Conservation (phyloP, 1,284 basidiomycete species). For the Ceratobasidium sp. region DNA sequence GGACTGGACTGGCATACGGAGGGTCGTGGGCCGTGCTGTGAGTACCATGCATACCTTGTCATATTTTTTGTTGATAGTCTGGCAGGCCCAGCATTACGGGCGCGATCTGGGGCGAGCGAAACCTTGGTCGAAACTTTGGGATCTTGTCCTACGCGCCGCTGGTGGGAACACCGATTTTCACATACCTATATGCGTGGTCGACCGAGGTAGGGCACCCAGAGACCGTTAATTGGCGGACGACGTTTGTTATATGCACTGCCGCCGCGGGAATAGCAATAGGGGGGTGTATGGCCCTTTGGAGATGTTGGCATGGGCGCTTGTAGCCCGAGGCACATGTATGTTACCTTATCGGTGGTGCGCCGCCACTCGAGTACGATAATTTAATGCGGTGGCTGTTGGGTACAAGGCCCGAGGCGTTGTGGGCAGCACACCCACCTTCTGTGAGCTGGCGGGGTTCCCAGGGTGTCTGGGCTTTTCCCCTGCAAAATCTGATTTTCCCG, state of each 20-base stretch:
- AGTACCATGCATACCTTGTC: constrained; percentile 47
- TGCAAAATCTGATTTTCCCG: constrained; percentile 13
- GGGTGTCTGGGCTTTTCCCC: no score
- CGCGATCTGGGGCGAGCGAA: constrained; percentile 68
- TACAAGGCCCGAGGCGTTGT: no score
- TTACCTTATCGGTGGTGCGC: background rate
- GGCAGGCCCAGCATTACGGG: constrained; percentile 32
- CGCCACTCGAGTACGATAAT: no score
- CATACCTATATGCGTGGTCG: constrained; percentile 74
- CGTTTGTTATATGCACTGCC: constrained; percentile 62
- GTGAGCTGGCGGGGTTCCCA: no score
- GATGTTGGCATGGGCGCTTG: constrained; percentile 63
- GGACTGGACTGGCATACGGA: constrained; percentile 71
- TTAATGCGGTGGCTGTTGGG: no score
- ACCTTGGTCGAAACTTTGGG: constrained; percentile 76
- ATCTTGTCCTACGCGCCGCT: constrained; percentile 74
- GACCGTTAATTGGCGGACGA: constrained; percentile 60
- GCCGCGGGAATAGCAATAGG: constrained; percentile 56
- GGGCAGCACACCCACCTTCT: no score
- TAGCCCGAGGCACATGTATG: constrained; percentile 48
- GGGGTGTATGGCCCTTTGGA: constrained; percentile 63
- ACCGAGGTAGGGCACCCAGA: constrained; percentile 8
- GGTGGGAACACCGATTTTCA: constrained; percentile 72
- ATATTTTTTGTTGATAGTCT: background rate
- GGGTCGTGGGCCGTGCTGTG: constrained; percentile 71